Evolutionary conservation across 345 rosid species (phyloP).

Genomic region (Pelargonium nanum): DNA sequence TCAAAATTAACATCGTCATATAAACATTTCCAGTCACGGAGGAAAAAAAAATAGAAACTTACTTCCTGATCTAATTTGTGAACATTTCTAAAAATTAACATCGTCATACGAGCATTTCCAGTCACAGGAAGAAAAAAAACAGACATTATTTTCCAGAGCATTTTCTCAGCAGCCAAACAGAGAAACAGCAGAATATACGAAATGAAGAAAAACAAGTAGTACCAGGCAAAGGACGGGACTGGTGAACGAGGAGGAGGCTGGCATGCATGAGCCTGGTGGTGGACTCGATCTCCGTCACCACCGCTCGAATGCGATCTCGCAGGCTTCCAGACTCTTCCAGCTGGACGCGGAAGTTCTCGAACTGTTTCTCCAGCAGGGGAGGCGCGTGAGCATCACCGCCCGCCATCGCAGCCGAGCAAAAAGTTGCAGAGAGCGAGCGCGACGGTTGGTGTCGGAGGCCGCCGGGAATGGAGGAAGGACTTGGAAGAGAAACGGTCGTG

Average conservation of each 20-base stretch:
- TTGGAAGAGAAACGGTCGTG: slow-evolving; percentile 12
- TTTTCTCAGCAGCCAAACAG: not conserved
- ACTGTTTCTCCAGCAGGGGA: slow-evolving; percentile 56
- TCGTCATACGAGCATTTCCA: too few species aligned
- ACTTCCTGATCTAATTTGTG: too few species aligned
- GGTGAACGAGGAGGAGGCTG: slow-evolving; percentile 74
- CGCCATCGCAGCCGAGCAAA: slow-evolving; percentile 40
- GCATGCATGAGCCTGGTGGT: slow-evolving; percentile 59
- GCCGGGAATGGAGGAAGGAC: slow-evolving; percentile 11
- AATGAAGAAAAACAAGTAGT: slow-evolving; percentile 3
- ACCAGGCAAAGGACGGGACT: slow-evolving; percentile 81
- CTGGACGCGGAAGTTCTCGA: slow-evolving; percentile 58
- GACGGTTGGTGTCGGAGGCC: slow-evolving; percentile 1
- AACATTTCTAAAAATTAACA: too few species aligned
- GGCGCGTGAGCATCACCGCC: slow-evolving; percentile 27
- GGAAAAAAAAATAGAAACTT: too few species aligned
- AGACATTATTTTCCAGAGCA: not conserved
- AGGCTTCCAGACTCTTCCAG: slow-evolving; percentile 65
- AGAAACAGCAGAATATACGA: not conserved
- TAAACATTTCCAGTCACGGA: too few species aligned
- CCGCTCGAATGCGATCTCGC: slow-evolving; percentile 62
- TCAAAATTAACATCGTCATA: too few species aligned
- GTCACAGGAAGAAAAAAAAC: too few species aligned
- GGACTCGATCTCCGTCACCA: slow-evolving; percentile 71
- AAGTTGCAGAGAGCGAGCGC: slow-evolving; percentile 4